These are phyloP conservation scores for Penicillium sp. DNA, from an alignment of 2,329 filamentous ascomycete species.

Conservation along the genomic window DNA sequence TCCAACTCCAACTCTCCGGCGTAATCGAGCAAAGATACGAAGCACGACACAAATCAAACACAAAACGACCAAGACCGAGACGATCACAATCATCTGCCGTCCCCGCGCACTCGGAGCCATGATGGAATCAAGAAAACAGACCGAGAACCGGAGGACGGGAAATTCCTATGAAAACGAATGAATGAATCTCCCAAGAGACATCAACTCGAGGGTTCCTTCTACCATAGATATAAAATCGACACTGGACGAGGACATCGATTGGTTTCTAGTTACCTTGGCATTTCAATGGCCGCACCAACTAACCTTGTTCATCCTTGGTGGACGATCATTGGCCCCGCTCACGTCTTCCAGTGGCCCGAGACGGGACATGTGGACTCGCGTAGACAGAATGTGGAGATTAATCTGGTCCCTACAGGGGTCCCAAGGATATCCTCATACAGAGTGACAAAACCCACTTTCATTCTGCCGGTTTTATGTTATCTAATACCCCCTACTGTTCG, in stretches of 20 bases:
- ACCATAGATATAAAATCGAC: constrained; percentile 8
- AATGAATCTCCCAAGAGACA: constrained; percentile 10
- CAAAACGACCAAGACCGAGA: constrained; percentile 28
- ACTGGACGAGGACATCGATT: too few relatives aligned
- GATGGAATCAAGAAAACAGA: constrained; percentile 6
- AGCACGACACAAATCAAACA: constrained; percentile 23
- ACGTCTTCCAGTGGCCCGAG: neutral
- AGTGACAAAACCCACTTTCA: too few relatives aligned
- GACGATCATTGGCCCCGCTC: constrained; percentile 5
- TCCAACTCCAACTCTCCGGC: constrained; percentile 26
- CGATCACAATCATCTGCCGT: constrained; percentile 27
- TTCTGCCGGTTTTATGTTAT: too few relatives aligned
- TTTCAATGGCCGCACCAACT: too few relatives aligned
- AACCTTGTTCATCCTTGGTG: neutral
- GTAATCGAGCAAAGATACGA: constrained; percentile 25
- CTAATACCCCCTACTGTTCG: too few relatives aligned
- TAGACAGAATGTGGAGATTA: constrained; percentile 6
- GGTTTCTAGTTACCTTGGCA: too few relatives aligned
- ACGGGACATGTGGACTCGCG: constrained; percentile 4
- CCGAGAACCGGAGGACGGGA: constrained; percentile 4
- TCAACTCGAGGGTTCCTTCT: neutral
- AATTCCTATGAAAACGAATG: constrained; percentile 6
- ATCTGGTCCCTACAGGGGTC: constrained; percentile 5
- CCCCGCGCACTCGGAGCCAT: constrained; percentile 27
- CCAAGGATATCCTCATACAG: too few relatives aligned